Evolutionary conservation across 2,329 filamentous ascomycete genomes (phyloP).

Genomic region (Diaporthe sp.): DNA sequence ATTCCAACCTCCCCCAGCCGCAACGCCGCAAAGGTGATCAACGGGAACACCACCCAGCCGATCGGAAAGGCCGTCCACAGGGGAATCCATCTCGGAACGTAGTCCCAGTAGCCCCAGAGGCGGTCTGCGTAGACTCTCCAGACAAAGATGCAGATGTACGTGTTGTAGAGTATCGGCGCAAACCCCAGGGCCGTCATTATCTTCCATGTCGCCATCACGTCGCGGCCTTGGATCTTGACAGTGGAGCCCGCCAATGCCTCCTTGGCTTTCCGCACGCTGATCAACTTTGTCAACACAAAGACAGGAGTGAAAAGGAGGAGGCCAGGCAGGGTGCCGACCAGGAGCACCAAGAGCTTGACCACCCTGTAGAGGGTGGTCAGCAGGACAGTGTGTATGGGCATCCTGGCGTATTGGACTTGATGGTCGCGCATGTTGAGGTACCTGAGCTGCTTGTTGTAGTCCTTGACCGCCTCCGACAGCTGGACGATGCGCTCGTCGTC

Average conservation of each 20-base stretch:
- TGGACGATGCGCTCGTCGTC: constrained; percentile 86
- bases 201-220: constrained; percentile 96
- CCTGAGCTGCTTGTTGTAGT: constrained; percentile 89
- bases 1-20: constrained; percentile 98
- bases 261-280: constrained; percentile 84
- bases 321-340: constrained; percentile 87
- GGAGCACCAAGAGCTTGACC: constrained; percentile 81
- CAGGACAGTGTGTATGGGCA: constrained; percentile 82
- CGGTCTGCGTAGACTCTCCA: constrained; percentile 86
- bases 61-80: constrained; percentile 81
- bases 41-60: constrained; percentile 85
- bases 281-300: constrained; percentile 86
- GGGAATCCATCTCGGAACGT: constrained; percentile 83
- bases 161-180: constrained; percentile 84
- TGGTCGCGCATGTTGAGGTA: constrained; percentile 92
- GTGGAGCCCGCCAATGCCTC: constrained; percentile 87
- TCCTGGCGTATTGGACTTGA: constrained; percentile 91
- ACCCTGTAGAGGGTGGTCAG: constrained; percentile 84
- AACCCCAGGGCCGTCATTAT: constrained; percentile 88
- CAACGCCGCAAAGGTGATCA: constrained; percentile 91
- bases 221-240: constrained; percentile 88
- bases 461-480: constrained; percentile 80
- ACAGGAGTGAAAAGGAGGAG: constrained; percentile 89
- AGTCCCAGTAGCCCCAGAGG: constrained; percentile 86
- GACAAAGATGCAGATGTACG: constrained; percentile 82